These are phyloP conservation scores for Diutina catenulata DNA, from an alignment of 1,139 yeast species.

Conservation along the genomic window DNA sequence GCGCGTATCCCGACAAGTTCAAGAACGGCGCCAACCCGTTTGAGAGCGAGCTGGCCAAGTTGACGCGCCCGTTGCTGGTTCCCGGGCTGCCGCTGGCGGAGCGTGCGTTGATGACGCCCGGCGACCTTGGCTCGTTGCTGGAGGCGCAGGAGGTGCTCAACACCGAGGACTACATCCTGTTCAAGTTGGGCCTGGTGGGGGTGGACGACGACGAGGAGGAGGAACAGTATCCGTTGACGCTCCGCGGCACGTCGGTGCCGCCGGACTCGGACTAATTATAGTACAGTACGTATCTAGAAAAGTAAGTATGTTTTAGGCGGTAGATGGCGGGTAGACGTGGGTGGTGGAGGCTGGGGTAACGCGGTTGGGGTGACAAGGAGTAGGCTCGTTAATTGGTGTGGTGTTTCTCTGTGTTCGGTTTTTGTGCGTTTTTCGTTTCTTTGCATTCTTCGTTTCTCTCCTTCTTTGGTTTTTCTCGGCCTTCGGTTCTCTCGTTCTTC, in stretches of 20 bases:
- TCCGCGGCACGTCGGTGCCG: conserved; percentile 34
- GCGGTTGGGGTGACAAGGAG: too few relatives aligned
- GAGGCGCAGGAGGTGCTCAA: conserved; percentile 68
- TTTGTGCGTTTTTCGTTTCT: too few relatives aligned
- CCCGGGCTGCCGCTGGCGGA: conserved; percentile 83
- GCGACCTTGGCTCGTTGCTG: conserved; percentile 92
- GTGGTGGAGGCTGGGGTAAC: too few relatives aligned
- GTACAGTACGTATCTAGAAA: too few relatives aligned
- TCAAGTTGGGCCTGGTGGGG: conserved; percentile 50
- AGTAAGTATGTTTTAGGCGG: too few relatives aligned
- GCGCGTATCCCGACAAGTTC: conserved; percentile 89
- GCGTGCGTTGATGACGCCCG: conserved; percentile 82
- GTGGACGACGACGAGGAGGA: conserved; percentile 26
- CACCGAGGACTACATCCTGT: conserved; percentile 72
- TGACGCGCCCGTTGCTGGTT: conserved; percentile 85
- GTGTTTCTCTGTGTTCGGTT: too few relatives aligned
- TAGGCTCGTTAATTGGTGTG: too few relatives aligned
- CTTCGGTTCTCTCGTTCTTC: too few relatives aligned
- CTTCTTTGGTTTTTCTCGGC: too few relatives aligned
- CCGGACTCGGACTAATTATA: too few relatives aligned
- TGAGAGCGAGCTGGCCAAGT: conserved; percentile 43
- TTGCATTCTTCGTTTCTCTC: too few relatives aligned
- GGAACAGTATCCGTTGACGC: conserved; percentile 28
- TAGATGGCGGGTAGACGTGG: too few relatives aligned
- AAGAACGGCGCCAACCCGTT: conserved; percentile 53